A percentile compares a stretch with the other conserved stretches of the same genome.
These are phyloP conservation scores for Albatrellus ellisii DNA, from an alignment of 768 basidiomycete genomes.

Conservation along the genomic window DNA sequence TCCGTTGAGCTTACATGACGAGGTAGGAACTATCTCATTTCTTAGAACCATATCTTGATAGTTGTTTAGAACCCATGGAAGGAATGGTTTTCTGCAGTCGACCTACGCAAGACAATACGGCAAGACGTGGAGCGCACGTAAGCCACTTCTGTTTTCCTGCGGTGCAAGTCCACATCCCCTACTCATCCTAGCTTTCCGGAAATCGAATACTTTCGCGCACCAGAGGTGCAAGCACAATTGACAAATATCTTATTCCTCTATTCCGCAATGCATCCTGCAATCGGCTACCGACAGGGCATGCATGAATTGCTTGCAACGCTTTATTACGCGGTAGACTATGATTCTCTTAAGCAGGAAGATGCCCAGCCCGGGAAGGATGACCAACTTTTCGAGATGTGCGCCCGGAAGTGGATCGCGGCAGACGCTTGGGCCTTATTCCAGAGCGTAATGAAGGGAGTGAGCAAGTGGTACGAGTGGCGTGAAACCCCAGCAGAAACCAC, in stretches of 20 bases:
- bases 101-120: conserved; percentile 76
- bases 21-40: conserved; percentile 27
- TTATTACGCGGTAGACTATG: conserved; percentile 72
- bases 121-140: conserved; percentile 96
- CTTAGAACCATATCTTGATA: conserved; percentile 2
- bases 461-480: conserved; percentile 56
- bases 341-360: conserved; percentile 43
- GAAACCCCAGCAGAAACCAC: conserved; percentile 16
- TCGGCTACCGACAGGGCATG: conserved; percentile 98
- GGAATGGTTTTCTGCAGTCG: conserved; percentile 83
- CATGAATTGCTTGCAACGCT: conserved; percentile 89
- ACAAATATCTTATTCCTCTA: conserved; percentile 85
- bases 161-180: neutral
- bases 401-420: conserved; percentile 58
- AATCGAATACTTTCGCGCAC: conserved; percentile 74
- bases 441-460: conserved; percentile 63
- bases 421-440: conserved; percentile 83
- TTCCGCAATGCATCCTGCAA: conserved; percentile 60
- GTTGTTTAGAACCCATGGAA: conserved; percentile 80
- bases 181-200: conserved; percentile 79
- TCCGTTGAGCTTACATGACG: conserved; percentile 67
- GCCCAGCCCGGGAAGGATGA: conserved; percentile 17
- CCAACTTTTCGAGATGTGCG: conserved; percentile 46
- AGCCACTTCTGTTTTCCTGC: conserved; percentile 19
- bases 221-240: conserved; percentile 62